Evolutionary conservation across 1,139 yeast species (phyloP).

Genomic region (Lodderomyces parapsilosis): DNA sequence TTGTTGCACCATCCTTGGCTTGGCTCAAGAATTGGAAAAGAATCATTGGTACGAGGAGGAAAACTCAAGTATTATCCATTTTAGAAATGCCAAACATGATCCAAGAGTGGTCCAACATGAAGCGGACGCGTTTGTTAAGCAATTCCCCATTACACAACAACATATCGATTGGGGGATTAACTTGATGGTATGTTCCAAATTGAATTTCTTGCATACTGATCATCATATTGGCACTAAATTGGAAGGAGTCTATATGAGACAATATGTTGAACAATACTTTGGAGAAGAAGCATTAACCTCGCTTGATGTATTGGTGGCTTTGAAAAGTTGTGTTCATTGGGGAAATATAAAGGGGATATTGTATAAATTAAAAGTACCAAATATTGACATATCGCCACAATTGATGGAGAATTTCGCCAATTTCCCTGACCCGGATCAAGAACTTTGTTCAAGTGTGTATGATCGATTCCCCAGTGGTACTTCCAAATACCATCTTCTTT

Average conservation of each 20-base stretch:
- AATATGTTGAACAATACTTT: constrained; percentile 38
- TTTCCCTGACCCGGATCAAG: constrained; percentile 45
- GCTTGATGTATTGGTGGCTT: constrained; percentile 45
- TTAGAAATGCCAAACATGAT: constrained; percentile 32
- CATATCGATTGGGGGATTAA: constrained; percentile 46
- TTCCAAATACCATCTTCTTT: constrained; percentile 45
- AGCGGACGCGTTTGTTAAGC: constrained; percentile 12
- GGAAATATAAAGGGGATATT: constrained; percentile 52
- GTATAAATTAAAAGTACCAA: constrained; percentile 42
- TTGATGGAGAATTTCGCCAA: constrained; percentile 29
- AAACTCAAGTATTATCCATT: constrained; percentile 41
- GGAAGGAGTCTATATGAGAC: constrained; percentile 46
- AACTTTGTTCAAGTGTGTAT: constrained; percentile 40
- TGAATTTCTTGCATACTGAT: constrained; percentile 57
- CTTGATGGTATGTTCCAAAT: constrained; percentile 46
- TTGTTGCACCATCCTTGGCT: constrained; percentile 50
- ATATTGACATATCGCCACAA: constrained; percentile 32
- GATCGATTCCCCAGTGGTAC: constrained; percentile 57
- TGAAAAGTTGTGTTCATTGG: constrained; percentile 59
- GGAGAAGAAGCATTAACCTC: constrained; percentile 43
- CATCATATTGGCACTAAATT: constrained; percentile 53
- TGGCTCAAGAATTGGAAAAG: constrained; percentile 48
- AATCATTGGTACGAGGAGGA: constrained; percentile 53
- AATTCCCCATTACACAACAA: constrained; percentile 20
- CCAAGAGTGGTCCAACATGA: constrained; percentile 22